Evolutionary conservation across 169 alveolate genomes (phyloP), one percentile per base, ranked within the genome.

Genomic region (Plasmodium berghei): DNA sequence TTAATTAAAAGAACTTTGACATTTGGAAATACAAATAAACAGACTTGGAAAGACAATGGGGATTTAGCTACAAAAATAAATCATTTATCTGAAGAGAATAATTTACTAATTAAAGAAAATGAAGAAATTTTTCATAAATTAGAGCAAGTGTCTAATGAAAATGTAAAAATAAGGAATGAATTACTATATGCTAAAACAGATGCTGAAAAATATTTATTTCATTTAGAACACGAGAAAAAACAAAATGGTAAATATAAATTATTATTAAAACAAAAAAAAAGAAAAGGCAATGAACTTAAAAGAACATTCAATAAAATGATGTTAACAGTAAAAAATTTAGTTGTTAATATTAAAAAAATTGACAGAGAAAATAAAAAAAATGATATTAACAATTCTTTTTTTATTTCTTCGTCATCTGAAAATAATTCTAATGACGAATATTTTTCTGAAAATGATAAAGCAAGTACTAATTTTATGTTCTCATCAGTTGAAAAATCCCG

Each of bases 181-280:
- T 71, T 71, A 18, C 58, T 86, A 66, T 61, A 62, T 55, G 67
- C 67, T 9, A 86, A 59, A 86, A 26, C 91, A 20, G 87, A 86
- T 71, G 91, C 71, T 59, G 91, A 86, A 71, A 86, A 86, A 55
- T 55, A 72, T 14, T 64, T 71, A 16, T 86, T 86, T 26, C 49
- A 71, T 86, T 55, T 86, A 48, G 91, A 86, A 24, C 59, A 49
- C 61, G 91, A 86, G 55, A 86, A 86, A 42, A 86, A 86, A 54
- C 87, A 86, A 58, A 86, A 86, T 28, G 52, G 70, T 58, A 86
- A 86, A 86, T 86, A 86, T 86, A 71, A 86, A 71, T 58, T 86
- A 49, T 59, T 86, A 16, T 63, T 72, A 42, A 69, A 59, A 54
- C 87, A 86, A 34, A 86, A 59, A 28, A 69, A 71, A 26, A 71